phyloP scores from a whole-genome alignment of 73 alveolate genomes.

The Durusdinium trenchii region DNA sequence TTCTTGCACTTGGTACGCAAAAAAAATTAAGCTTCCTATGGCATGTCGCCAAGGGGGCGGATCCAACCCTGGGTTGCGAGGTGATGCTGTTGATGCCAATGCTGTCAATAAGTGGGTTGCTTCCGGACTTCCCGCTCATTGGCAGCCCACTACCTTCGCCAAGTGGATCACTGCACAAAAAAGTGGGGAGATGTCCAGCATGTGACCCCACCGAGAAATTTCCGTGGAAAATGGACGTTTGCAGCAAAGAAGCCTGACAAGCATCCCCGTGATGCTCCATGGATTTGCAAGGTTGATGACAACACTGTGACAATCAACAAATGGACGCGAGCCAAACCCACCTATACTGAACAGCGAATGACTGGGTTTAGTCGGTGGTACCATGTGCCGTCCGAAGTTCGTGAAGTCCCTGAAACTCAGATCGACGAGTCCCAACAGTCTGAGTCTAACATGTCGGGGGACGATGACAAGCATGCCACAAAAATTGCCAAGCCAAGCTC shows the following conservation, averaged over 20 bases:
- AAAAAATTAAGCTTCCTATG: neutral
- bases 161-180: neutral
- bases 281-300: neutral
- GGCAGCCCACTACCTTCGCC: constrained; percentile 2
- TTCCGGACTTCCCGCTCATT: neutral
- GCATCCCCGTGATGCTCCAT: neutral
- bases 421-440: neutral
- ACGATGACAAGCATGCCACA: neutral
- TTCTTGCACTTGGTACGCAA: neutral
- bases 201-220: neutral
- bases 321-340: constrained; percentile 5
- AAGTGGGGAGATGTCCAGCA: neutral
- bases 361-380: neutral
- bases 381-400: neutral
- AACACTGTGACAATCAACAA: neutral
- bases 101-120: neutral
- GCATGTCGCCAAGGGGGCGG: neutral
- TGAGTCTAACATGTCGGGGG: neutral
- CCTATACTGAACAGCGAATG: neutral
- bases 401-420: neutral
- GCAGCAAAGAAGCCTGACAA: neutral
- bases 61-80: neutral
- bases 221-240: neutral
- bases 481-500: neutral
- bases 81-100: neutral